Conservation (phyloP, 2,329 filamentous ascomycete genomes). For the Scopulariopsis brevicaulis region DNA sequence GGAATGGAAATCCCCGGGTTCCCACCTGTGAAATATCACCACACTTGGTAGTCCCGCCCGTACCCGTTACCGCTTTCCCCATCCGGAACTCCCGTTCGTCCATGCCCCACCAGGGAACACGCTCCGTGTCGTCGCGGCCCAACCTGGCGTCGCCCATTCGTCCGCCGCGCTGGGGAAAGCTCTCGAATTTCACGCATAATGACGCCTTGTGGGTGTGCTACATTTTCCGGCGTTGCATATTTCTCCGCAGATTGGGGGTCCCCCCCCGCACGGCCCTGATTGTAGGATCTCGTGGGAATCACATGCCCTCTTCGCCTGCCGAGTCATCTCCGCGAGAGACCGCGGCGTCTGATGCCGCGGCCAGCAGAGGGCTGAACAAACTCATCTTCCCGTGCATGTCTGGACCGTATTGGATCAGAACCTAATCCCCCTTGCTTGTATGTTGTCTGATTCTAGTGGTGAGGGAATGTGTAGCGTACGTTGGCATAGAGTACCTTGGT, state of each 20-base stretch:
- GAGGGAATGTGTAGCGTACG: too few species aligned
- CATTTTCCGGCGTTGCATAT: background rate
- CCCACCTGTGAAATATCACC: background rate
- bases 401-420: too few species aligned
- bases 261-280: background rate
- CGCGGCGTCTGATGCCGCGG: too few species aligned
- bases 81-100: slow-evolving; percentile 4
- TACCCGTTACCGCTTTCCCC: background rate
- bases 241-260: background rate
- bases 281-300: background rate
- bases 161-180: background rate
- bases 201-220: background rate
- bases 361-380: too few species aligned
- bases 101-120: background rate
- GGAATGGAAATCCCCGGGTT: background rate
- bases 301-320: background rate
- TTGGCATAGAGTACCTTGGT: too few species aligned
- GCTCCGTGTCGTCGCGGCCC: background rate
- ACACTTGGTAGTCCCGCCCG: background rate
- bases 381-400: too few species aligned
- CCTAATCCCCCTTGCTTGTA: too few species aligned
- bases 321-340: too few species aligned
- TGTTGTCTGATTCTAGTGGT: too few species aligned
- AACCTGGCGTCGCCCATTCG: background rate
- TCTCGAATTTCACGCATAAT: background rate